Percentiles rank a stretch among this genome's conserved stretches.
Evolutionary conservation across 2,329 filamentous ascomycete species (phyloP).

Genomic region (Cercospora zeina): DNA sequence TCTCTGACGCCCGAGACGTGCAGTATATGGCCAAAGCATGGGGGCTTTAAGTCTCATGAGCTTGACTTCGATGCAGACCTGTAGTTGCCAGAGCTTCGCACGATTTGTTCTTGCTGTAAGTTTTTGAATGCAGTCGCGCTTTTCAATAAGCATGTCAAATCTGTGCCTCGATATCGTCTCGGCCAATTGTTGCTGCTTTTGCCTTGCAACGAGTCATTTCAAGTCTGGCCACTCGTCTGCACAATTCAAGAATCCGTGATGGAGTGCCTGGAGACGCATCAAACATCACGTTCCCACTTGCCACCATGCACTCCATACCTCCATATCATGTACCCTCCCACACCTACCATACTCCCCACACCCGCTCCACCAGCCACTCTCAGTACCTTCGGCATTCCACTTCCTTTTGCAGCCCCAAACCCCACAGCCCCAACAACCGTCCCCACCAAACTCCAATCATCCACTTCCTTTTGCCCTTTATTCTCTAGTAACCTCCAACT

Average conservation of each 20-base stretch:
- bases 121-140: too few relatives aligned
- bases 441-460: conserved; percentile 56
- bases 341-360: conserved; percentile 53
- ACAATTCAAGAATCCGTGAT: not conserved
- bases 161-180: too few relatives aligned
- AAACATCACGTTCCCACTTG: conserved; percentile 15
- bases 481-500: conserved; percentile 63
- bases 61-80: too few relatives aligned
- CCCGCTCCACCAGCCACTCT: conserved; percentile 25
- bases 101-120: too few relatives aligned
- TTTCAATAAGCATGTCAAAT: too few relatives aligned
- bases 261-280: not conserved
- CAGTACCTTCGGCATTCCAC: conserved; percentile 37
- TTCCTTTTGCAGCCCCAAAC: conserved; percentile 45
- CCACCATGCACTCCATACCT: conserved; percentile 53
- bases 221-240: too few relatives aligned
- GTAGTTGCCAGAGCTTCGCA: too few relatives aligned
- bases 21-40: too few relatives aligned
- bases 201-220: too few relatives aligned
- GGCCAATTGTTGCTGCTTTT: too few relatives aligned
- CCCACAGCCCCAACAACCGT: conserved; percentile 36
- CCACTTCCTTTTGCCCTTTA: conserved; percentile 56
- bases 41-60: too few relatives aligned
- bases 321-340: conserved; percentile 53
- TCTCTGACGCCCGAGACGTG: too few relatives aligned